These are phyloP conservation scores for Fonsecaea multimorphosa DNA, from an alignment of 2,329 filamentous ascomycete species.

Conservation along the genomic window DNA sequence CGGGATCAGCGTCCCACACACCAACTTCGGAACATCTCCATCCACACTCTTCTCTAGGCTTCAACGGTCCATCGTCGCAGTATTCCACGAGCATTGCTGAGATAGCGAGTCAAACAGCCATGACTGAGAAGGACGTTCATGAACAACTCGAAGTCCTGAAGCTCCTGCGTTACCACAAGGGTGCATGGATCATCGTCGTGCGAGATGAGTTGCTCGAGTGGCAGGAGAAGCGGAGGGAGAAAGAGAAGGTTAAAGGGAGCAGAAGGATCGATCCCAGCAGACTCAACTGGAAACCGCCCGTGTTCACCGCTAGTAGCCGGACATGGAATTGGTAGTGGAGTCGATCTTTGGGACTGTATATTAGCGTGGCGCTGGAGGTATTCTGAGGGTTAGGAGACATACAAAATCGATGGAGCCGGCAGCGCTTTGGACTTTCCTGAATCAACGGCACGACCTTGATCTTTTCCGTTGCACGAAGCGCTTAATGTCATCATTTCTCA, in stretches of 20 bases:
- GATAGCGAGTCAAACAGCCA: constrained; percentile 77
- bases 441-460: neutral
- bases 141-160: constrained; percentile 92
- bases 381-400: constrained; percentile 12
- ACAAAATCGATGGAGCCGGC: neutral
- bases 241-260: constrained; percentile 78
- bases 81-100: constrained; percentile 77
- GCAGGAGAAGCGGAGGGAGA: constrained; percentile 74
- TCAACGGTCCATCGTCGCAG: constrained; percentile 29
- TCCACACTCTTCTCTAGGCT: constrained; percentile 32
- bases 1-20: constrained; percentile 35
- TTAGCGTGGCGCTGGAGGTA: constrained; percentile 20
- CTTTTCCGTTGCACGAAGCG: neutral
- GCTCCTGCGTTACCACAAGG: constrained; percentile 95
- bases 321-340: constrained; percentile 86
- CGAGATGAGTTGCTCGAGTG: constrained; percentile 78
- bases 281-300: constrained; percentile 94
- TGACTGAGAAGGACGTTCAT: constrained; percentile 97
- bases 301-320: constrained; percentile 85
- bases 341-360: constrained; percentile 3
- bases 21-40: constrained; percentile 38
- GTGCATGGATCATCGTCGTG: constrained; percentile 93
- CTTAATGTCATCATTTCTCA: neutral
- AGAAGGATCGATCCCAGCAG: constrained; percentile 74
- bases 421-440: constrained; percentile 3